Conservation (phyloP, 2,329 filamentous ascomycete genomes). For the Talaromyces funiculosus region DNA sequence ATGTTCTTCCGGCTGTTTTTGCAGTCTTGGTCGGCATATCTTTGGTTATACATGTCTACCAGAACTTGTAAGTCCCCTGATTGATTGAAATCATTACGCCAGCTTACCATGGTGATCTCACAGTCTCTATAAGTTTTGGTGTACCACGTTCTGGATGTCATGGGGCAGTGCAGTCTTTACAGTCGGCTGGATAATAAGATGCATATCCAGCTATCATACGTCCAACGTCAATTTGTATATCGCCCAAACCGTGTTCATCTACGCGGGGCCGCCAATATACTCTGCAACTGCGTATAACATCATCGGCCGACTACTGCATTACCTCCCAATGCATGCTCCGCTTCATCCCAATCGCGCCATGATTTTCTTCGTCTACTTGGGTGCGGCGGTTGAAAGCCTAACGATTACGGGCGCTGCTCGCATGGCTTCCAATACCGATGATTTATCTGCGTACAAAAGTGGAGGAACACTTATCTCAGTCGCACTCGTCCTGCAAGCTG, state of each 20-base stretch:
- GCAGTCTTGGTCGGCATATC: slow-evolving; percentile 28
- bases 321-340: slow-evolving; percentile 35
- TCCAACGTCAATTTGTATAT: slow-evolving; percentile 28
- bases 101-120: background rate
- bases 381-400: slow-evolving; percentile 29
- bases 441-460: slow-evolving; percentile 18
- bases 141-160: slow-evolving; percentile 33
- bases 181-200: slow-evolving; percentile 32
- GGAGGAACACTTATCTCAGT: slow-evolving; percentile 25
- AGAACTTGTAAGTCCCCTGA: slow-evolving; percentile 28
- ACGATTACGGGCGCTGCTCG: slow-evolving; percentile 28
- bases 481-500: slow-evolving; percentile 27
- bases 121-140: slow-evolving; percentile 30
- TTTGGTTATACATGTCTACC: slow-evolving; percentile 25
- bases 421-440: slow-evolving; percentile 18
- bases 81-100: too few relatives aligned
- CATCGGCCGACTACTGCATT: slow-evolving; percentile 33
- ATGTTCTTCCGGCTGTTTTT: slow-evolving; percentile 30
- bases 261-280: slow-evolving; percentile 33
- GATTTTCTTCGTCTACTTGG: slow-evolving; percentile 33
- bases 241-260: slow-evolving; percentile 31
- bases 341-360: slow-evolving; percentile 32
- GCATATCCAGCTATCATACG: slow-evolving; percentile 26
- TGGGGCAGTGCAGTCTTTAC: slow-evolving; percentile 34
- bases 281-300: slow-evolving; percentile 35